Conservation (phyloP, 2,329 filamentous ascomycete genomes). For the Rutstroemia sp. region DNA sequence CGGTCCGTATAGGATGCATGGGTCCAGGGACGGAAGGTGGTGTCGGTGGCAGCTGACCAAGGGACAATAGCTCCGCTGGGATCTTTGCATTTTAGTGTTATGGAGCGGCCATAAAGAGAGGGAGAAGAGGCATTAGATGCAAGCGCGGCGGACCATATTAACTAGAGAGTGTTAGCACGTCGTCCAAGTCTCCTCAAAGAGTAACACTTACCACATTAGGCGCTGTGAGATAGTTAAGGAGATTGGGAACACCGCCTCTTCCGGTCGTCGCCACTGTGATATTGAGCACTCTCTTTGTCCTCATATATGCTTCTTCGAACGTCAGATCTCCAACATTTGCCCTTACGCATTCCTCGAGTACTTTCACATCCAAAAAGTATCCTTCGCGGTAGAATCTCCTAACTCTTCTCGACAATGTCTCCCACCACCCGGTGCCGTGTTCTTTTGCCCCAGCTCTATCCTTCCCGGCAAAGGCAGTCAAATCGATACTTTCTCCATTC, state of each 20-base stretch:
- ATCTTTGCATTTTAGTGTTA: slow-evolving; percentile 56
- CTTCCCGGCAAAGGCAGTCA: slow-evolving; percentile 62
- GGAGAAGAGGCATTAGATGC: slow-evolving; percentile 46
- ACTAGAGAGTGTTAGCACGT: slow-evolving; percentile 22
- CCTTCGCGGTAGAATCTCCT: slow-evolving; percentile 66
- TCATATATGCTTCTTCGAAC: slow-evolving; percentile 85
- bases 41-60: slow-evolving; percentile 43
- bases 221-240: slow-evolving; percentile 88
- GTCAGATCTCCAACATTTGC: slow-evolving; percentile 84
- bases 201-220: slow-evolving; percentile 71
- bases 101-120: slow-evolving; percentile 40
- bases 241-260: slow-evolving; percentile 68
- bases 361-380: slow-evolving; percentile 74
- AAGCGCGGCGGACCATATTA: slow-evolving; percentile 55
- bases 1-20: slow-evolving; percentile 45
- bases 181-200: no score
- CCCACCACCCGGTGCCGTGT: slow-evolving; percentile 32
- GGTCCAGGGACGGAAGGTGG: slow-evolving; percentile 49
- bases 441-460: slow-evolving; percentile 28
- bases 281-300: slow-evolving; percentile 80
- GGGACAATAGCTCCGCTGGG: slow-evolving; percentile 52
- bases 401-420: slow-evolving; percentile 59
- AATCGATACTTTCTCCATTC: slow-evolving; percentile 71
- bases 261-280: slow-evolving; percentile 79
- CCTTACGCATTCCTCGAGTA: slow-evolving; percentile 76